Conservation (phyloP, 1,284 basidiomycete genomes). For the Moesziomyces antarcticus region DNA sequence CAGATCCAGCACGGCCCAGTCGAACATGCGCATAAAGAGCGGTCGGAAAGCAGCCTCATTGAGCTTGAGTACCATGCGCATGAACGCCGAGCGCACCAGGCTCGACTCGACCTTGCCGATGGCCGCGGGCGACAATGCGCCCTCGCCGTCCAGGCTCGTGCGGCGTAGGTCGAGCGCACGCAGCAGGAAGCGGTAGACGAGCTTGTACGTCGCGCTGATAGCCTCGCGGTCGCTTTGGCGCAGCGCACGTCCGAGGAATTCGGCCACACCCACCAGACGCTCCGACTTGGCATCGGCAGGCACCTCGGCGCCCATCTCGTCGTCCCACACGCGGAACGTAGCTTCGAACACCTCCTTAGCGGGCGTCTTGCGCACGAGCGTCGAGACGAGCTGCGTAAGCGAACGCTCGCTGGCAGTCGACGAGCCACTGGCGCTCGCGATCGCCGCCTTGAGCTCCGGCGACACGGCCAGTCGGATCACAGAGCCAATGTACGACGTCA, state of each 20-base stretch:
- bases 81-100: slow-evolving; percentile 76
- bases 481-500: slow-evolving; percentile 50
- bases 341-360: slow-evolving; percentile 47
- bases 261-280: slow-evolving; percentile 45
- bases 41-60: slow-evolving; percentile 94
- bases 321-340: slow-evolving; percentile 51
- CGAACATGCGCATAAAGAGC: slow-evolving; percentile 88
- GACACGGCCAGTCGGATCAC: slow-evolving; percentile 44
- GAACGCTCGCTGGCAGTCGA: slow-evolving; percentile 40
- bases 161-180: slow-evolving; percentile 78
- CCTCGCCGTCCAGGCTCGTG: slow-evolving; percentile 49
- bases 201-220: slow-evolving; percentile 78
- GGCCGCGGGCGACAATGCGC: slow-evolving; percentile 55
- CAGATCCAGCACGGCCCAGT: slow-evolving; percentile 86
- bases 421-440: slow-evolving; percentile 40
- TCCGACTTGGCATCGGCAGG: slow-evolving; percentile 15
- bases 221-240: slow-evolving; percentile 51
- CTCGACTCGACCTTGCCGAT: slow-evolving; percentile 70
- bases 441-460: slow-evolving; percentile 33
- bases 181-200: slow-evolving; percentile 83
- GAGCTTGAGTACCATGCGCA: slow-evolving; percentile 89
- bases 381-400: slow-evolving; percentile 37
- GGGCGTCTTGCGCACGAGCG: slow-evolving; percentile 36
- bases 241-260: slow-evolving; percentile 56
- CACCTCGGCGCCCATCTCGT: slow-evolving; percentile 13